Conservation (phyloP, 2,329 filamentous ascomycete species). For the Penicillium griseofulvum region DNA sequence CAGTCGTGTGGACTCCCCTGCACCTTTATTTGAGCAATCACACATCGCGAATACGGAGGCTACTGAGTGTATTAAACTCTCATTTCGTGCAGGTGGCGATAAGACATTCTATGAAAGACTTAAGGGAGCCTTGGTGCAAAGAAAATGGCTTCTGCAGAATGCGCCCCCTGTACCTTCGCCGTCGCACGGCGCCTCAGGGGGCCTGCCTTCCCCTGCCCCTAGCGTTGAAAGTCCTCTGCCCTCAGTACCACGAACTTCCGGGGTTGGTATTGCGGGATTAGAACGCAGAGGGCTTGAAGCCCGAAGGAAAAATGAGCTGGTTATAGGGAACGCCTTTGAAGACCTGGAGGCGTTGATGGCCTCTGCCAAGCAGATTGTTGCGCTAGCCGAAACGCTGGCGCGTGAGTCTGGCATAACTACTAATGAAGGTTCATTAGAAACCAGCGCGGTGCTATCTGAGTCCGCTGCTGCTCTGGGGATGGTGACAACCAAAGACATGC, state of each 20-base stretch:
- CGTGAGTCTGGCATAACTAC: conserved; percentile 60
- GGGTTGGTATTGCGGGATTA: conserved; percentile 85
- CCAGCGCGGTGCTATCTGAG: conserved; percentile 72
- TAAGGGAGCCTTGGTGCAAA: conserved; percentile 81
- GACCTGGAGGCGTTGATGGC: conserved; percentile 96
- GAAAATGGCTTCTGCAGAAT: conserved; percentile 90
- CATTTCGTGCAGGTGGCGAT: conserved; percentile 84
- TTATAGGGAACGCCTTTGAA: conserved; percentile 92
- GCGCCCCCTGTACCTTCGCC: conserved; percentile 81
- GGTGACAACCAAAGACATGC: conserved; percentile 92
- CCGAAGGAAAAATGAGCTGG: conserved; percentile 86
- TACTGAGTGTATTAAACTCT: conserved; percentile 79
- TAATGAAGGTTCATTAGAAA: conserved; percentile 64
- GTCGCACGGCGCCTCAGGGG: conserved; percentile 34
- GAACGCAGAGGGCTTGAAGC: conserved; percentile 81
- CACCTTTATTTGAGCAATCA: conserved; percentile 58
- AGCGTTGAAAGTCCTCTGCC: conserved; percentile 24
- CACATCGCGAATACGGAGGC: conserved; percentile 56
- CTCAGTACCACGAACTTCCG: conserved; percentile 48
- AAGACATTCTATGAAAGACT: conserved; percentile 87
- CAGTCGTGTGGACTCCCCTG: conserved; percentile 70
- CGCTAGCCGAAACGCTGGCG: conserved; percentile 84
- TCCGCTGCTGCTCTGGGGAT: conserved; percentile 81
- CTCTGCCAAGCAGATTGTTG: conserved; percentile 92
- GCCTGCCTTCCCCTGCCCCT: conserved; percentile 24